Evolutionary conservation across 78 protist species (phyloP).

Genomic region (Dictyostelium intermedium): DNA sequence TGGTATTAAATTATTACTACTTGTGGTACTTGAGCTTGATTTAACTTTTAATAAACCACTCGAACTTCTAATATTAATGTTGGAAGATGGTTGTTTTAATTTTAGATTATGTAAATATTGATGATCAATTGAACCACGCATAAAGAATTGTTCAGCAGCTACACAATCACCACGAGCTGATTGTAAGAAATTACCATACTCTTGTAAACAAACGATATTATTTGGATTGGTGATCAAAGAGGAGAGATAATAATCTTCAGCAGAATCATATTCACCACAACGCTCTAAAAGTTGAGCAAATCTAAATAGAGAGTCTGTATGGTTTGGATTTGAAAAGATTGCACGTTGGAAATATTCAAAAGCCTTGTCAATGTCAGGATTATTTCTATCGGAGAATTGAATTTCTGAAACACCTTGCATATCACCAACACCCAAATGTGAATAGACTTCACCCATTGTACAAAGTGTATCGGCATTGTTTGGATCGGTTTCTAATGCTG

Average conservation of each 20-base stretch:
- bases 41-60: constrained; percentile 40
- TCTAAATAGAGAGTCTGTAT: constrained; percentile 61
- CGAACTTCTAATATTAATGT: constrained; percentile 39
- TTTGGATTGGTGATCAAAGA: constrained; percentile 71
- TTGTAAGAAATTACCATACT: constrained; percentile 65
- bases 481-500: constrained; percentile 82
- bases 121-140: constrained; percentile 57
- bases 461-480: constrained; percentile 68
- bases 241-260: constrained; percentile 71
- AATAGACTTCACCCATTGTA: constrained; percentile 66
- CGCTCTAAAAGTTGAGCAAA: constrained; percentile 82
- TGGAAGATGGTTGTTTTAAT: neutral
- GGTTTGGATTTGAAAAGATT: constrained; percentile 60
- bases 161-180: constrained; percentile 3
- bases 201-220: constrained; percentile 75
- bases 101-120: constrained; percentile 13
- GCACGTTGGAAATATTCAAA: constrained; percentile 63
- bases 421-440: constrained; percentile 55
- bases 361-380: constrained; percentile 66
- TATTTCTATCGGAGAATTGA: constrained; percentile 3
- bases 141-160: constrained; percentile 43
- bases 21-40: neutral
- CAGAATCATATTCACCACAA: constrained; percentile 47
- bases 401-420: constrained; percentile 39
- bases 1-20: neutral